Percentiles rank a stretch among this genome's conserved stretches.
These are phyloP conservation scores for Penicillium coprophilum DNA, from an alignment of 495 filamentous ascomycete genomes.

Conservation along the genomic window DNA sequence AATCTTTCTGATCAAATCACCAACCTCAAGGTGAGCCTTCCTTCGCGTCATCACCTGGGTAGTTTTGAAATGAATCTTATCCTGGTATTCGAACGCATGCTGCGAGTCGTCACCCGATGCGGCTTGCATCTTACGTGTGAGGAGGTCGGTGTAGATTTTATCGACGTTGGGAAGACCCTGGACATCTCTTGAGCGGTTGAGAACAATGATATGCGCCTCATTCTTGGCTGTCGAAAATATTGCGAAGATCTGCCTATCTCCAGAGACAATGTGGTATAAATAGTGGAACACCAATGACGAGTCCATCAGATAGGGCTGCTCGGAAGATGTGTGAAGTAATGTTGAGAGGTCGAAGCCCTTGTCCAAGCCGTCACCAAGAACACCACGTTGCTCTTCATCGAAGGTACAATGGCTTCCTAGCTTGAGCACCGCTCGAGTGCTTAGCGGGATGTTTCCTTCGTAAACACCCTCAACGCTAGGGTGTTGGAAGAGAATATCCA, in stretches of 20 bases:
- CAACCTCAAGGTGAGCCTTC: conserved; percentile 82
- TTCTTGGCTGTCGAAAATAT: conserved; percentile 82
- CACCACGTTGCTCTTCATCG: conserved; percentile 84
- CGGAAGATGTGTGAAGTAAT: conserved; percentile 62
- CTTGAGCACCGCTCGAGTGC: conserved; percentile 79
- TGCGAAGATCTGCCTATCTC: conserved; percentile 89
- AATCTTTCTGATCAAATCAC: conserved; percentile 83
- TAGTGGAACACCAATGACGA: conserved; percentile 77
- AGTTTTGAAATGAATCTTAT: conserved; percentile 80
- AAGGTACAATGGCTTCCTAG: conserved; percentile 94
- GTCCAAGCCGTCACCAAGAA: conserved; percentile 89
- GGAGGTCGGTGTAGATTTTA: conserved; percentile 82
- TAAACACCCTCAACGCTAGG: conserved; percentile 96
- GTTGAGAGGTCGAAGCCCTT: conserved; percentile 87
- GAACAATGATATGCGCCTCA: conserved; percentile 80
- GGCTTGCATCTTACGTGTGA: conserved; percentile 64
- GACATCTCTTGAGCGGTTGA: conserved; percentile 74
- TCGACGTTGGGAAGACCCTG: conserved; percentile 86
- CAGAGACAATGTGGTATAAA: conserved; percentile 86
- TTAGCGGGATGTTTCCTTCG: conserved; percentile 85
- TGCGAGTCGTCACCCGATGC: conserved; percentile 67
- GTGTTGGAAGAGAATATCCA: conserved; percentile 81
- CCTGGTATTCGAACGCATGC: conserved; percentile 80
- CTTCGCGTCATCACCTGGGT: conserved; percentile 83
- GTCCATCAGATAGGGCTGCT: conserved; percentile 69